Evolutionary conservation across 192 early-diverging fungal genomes (phyloP).

Genomic region (Entophlyctis luteolus): DNA sequence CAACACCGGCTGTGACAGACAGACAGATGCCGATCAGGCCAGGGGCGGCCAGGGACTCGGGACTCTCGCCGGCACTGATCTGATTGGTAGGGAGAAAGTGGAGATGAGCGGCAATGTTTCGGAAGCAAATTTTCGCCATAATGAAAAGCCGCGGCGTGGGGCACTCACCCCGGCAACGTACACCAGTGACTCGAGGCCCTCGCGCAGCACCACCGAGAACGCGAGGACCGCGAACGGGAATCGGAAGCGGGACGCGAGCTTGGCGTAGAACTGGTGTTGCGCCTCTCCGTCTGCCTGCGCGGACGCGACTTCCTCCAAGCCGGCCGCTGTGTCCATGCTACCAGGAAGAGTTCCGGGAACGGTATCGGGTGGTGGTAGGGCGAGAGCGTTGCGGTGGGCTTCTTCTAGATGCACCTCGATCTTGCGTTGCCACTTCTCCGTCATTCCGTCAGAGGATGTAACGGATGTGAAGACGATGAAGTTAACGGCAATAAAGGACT

Average conservation of each 20-base stretch:
- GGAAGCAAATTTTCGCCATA: no score
- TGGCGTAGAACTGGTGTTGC: background rate
- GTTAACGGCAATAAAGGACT: conserved; percentile 7
- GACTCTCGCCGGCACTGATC: conserved; percentile 6
- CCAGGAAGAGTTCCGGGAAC: background rate
- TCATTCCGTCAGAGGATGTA: background rate
- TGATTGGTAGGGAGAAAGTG: no score
- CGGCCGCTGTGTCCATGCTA: background rate
- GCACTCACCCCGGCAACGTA: conserved; percentile 2
- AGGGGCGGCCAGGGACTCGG: background rate
- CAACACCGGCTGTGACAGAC: background rate
- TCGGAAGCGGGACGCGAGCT: background rate
- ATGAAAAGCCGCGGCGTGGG: no score
- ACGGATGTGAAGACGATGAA: background rate
- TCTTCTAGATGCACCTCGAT: background rate
- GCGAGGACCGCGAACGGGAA: conserved; percentile 12
- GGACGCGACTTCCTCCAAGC: background rate
- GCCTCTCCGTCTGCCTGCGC: no score
- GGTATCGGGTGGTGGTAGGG: background rate
- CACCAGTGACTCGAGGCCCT: background rate
- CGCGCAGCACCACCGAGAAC: conserved; percentile 4
- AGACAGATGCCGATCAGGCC: background rate
- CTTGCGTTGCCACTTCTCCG: conserved; percentile 4
- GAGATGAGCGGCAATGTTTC: no score
- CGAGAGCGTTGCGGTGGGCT: background rate